Evolutionary conservation across 116 monocot species (phyloP), one percentile per base, ranked within the genome.

Genomic region (Trichopus zeylanicus): DNA sequence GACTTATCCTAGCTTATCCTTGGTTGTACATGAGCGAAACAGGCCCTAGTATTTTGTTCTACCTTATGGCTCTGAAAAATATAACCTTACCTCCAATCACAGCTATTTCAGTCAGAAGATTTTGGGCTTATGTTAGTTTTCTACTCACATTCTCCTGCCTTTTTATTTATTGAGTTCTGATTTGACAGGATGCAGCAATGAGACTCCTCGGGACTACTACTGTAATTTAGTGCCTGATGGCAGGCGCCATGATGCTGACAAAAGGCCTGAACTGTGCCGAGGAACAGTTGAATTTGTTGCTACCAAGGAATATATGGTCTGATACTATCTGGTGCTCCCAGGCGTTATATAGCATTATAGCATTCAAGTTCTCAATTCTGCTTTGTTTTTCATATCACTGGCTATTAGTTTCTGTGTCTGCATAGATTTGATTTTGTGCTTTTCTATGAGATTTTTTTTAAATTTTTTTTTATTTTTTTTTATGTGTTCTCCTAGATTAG

Each of bases 201-300:
- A 98, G 68, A 98, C 98, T 42, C 88, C 98, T 53, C 78, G 91
- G 58, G 91, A 98, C 27, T 91, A 98, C 63, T 77, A 64, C 31
- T 91, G 91, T 65, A 87, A 98, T 72, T 71, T 98, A 39, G 98
- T 88, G 24, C 91, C 91, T 32, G 87, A 98, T 84, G 87, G 84
- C 32, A 85, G 91, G 67, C 76, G 98, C 1, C 87, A 84, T 23
- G 98, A 98, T 88, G 98, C 85, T 57, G 98, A 91, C 80, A 91
- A 91, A 79, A 84, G 98, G 39, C 91, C 91, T 67, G 91, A 98
- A 55, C 54, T 98, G 27, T 88, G 85, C 62, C 85, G 91, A 80
- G 98, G 98, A 71, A 78, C 87, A 9, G 91, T 98, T 70, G 98
- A 98, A 72, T 98, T 98, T 88, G 82, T 98, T 69, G 98, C 98